Evolutionary conservation across 2,329 filamentous ascomycete species (phyloP).

Genomic region (Talaromyces atroroseus): DNA sequence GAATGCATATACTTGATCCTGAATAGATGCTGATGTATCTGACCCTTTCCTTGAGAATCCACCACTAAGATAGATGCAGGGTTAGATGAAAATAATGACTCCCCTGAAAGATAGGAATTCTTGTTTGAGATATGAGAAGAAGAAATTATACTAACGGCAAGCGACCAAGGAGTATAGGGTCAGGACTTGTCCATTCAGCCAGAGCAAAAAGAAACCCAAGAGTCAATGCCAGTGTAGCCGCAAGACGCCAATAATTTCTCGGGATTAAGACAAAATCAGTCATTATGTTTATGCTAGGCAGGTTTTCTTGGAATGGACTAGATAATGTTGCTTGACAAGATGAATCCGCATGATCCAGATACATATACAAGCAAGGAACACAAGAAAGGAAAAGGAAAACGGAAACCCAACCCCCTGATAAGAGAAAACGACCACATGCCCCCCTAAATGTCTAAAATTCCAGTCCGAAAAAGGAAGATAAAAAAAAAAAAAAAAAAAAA

Average conservation of each 20-base stretch:
- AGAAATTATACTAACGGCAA: background rate
- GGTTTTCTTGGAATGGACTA: too few species aligned
- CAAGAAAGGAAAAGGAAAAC: too few species aligned
- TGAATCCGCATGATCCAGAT: too few species aligned
- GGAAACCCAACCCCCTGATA: too few species aligned
- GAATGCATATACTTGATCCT: background rate
- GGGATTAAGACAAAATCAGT: background rate
- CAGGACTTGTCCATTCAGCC: background rate
- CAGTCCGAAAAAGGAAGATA: too few species aligned
- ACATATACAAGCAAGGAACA: too few species aligned
- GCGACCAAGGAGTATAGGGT: background rate
- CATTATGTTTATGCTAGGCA: background rate
- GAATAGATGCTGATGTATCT: background rate
- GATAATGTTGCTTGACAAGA: too few species aligned
- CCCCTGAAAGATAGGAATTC: too few species aligned
- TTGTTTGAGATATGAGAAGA: background rate
- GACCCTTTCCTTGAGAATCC: background rate
- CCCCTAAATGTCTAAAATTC: too few species aligned
- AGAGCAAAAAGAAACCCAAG: background rate
- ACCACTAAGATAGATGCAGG: background rate
- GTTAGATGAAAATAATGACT: background rate
- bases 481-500: too few species aligned
- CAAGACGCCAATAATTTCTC: conserved; percentile 3
- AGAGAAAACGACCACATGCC: too few species aligned
- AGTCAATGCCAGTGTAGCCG: background rate